Percentiles rank a stretch among this genome's conserved stretches.
Conservation (phyloP, 1,139 yeast genomes). For the Trichomonascaceae sp. region DNA sequence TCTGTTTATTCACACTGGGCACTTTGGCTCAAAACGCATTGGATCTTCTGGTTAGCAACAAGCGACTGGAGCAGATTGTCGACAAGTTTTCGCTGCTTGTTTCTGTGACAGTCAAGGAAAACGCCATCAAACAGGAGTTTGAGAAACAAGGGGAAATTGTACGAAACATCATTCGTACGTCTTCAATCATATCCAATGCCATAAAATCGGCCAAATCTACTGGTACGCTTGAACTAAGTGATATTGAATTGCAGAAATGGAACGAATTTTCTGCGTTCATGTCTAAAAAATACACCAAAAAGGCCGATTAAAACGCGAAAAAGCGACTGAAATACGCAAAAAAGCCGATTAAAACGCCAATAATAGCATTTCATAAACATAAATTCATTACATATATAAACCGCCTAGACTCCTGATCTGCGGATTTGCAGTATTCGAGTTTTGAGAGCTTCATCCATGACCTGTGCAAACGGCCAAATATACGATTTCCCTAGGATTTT, state of each 20-base stretch:
- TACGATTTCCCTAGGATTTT: constrained; percentile 25
- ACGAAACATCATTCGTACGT: constrained; percentile 24
- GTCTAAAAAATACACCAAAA: background rate
- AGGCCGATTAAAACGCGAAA: background rate
- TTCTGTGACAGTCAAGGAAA: constrained; percentile 39
- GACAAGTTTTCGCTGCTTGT: constrained; percentile 32
- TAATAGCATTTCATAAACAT: background rate
- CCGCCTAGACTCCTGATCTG: constrained; percentile 1
- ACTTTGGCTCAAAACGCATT: constrained; percentile 30
- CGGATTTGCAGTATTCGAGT: constrained; percentile 21
- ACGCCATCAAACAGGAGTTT: constrained; percentile 46
- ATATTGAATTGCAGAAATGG: constrained; percentile 22
- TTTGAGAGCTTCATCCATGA: constrained; percentile 28
- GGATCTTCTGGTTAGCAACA: constrained; percentile 9
- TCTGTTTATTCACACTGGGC: constrained; percentile 37
- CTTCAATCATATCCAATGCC: constrained; percentile 17
- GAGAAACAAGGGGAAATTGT: constrained; percentile 40
- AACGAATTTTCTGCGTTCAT: constrained; percentile 7
- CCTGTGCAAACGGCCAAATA: constrained; percentile 30
- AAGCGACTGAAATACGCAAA: background rate
- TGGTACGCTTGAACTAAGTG: constrained; percentile 17
- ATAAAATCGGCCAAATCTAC: constrained; percentile 15
- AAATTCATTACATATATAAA: constrained; percentile 1
- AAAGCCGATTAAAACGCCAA: background rate
- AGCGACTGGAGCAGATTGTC: constrained; percentile 26